phyloP scores from a whole-genome alignment of 805 yeast species.

The Candida tibetensis region DNA sequence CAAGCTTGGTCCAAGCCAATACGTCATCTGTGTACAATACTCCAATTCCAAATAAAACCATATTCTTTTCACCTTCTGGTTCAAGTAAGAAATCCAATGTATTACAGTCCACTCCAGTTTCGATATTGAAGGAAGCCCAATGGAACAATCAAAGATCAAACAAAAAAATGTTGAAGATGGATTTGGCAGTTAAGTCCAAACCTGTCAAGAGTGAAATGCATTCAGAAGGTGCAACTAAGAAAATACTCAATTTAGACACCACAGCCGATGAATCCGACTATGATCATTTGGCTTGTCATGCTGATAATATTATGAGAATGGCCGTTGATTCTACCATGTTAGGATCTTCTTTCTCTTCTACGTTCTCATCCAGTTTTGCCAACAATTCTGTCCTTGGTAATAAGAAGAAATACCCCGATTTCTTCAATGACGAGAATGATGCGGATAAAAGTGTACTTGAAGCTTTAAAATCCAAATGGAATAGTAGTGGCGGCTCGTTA shows the following conservation, averaged over 20 bases:
- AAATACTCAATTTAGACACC: neutral
- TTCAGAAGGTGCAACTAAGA: neutral
- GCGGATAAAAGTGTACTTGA: conserved; percentile 22
- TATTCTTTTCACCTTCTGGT: conserved; percentile 28
- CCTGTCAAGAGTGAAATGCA: neutral
- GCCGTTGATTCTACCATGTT: conserved; percentile 47
- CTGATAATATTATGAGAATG: conserved; percentile 45
- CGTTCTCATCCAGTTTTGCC: conserved; percentile 35
- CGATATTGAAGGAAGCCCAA: conserved; percentile 19
- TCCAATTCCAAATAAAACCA: conserved; percentile 27
- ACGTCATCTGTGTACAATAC: conserved; percentile 18
- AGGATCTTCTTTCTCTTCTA: conserved; percentile 38
- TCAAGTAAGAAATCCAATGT: conserved; percentile 15
- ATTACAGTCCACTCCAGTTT: conserved; percentile 26
- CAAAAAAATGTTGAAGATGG: conserved; percentile 10
- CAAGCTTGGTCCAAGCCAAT: conserved; percentile 6
- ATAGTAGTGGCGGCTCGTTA: conserved; percentile 1
- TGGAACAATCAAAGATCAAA: conserved; percentile 14
- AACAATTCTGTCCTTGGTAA: conserved; percentile 30
- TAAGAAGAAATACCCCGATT: conserved; percentile 14
- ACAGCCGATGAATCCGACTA: conserved; percentile 22
- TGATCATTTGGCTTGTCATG: conserved; percentile 46
- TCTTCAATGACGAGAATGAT: conserved; percentile 16
- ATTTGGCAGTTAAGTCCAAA: conserved; percentile 4
- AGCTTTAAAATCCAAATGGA: conserved; percentile 14